Evolutionary conservation across 2,329 filamentous ascomycete genomes (phyloP), one percentile per base, ranked within the genome.

Genomic region (Pleurostoma richardsiae): DNA sequence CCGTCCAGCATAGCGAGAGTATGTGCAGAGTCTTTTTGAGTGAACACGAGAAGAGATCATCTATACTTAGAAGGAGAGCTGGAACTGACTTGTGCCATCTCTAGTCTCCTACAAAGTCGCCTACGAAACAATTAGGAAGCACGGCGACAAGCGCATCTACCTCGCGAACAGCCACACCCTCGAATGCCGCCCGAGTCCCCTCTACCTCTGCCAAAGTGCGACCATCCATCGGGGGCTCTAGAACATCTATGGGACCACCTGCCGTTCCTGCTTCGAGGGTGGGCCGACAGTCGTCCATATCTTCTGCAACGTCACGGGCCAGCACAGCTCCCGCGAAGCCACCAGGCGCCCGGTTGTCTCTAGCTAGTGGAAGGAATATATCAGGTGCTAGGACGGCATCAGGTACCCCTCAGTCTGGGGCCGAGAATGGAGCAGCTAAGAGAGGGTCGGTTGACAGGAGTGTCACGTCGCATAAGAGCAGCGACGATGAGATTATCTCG

Each of bases 51-150:
- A 19, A 19, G 19, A 19, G 19, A 19, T n/a, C 3, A 43, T 5
- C 28, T 10, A 39, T 19, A 30, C 33, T 42, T 31, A 19, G 19
- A 19, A 19, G 19, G 10, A 30, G 30, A 30, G 38, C 26, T 19
- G 39, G 10, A 51, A 41, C 49, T 44, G 30, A 44, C 44, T 29
- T 33, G 28, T 39, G 39, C 55, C 7, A 7, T 30, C 19, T 47
- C 38, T 59, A 90, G 83, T 90, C 85, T 49, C 87, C 88, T 3
- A 84, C 80, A 1, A 91, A 88, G 58, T 91, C 87, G 1, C 88
- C 88, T 2, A 88, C 85, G 3, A 94, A 94, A 60, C 85, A 88
- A 56, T 64, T 87, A 41, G 73, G 65, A 36, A 73, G 82, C 2
- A 67, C 69, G 4, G 61, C 69, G 5, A 79, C 83, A 2, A 83